Evolutionary conservation across 2,329 filamentous ascomycete genomes (phyloP).

Genomic region (Colletotrichum trifolii): DNA sequence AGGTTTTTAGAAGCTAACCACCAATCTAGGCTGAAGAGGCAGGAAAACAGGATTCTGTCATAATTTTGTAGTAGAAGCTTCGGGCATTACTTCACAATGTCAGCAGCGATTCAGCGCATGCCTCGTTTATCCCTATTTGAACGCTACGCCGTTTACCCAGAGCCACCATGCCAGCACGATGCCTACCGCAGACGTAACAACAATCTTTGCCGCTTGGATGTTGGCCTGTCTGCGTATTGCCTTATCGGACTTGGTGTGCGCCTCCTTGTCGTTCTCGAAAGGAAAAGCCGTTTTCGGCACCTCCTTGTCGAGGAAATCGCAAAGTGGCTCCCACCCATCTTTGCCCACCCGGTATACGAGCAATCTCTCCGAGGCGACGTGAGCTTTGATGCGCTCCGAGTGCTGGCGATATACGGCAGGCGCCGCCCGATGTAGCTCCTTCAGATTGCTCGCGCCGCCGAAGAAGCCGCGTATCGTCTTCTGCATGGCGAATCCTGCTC

Average conservation of each 20-base stretch:
- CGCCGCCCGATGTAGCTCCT: neutral
- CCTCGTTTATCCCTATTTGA: no score
- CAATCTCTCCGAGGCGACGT: constrained; percentile 25
- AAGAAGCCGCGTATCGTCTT: constrained; percentile 46
- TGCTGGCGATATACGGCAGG: constrained; percentile 22
- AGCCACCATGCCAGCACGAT: constrained; percentile 1
- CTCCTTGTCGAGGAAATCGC: constrained; percentile 50
- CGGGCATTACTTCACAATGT: no score
- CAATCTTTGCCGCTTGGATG: constrained; percentile 50
- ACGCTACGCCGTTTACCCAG: no score
- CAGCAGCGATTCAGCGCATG: no score
- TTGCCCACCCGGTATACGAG: constrained; percentile 35
- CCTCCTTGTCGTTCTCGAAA: constrained; percentile 43
- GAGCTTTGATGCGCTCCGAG: constrained; percentile 29
- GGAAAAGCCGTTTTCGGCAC: constrained; percentile 49
- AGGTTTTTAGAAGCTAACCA: no score
- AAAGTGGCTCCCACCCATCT: constrained; percentile 57
- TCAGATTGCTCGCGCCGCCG: constrained; percentile 3
- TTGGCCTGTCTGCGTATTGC: constrained; percentile 39
- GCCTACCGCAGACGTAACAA: neutral
- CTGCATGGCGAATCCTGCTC: constrained; percentile 39
- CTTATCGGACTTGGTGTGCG: neutral
- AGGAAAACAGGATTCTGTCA: no score
- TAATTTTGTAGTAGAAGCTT: no score
- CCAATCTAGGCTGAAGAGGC: no score